A percentile compares a stretch with the other conserved stretches of the same genome.
Evolutionary conservation across 1,139 yeast genomes (phyloP).

Genomic region (Blastobotrys malaysiensis): DNA sequence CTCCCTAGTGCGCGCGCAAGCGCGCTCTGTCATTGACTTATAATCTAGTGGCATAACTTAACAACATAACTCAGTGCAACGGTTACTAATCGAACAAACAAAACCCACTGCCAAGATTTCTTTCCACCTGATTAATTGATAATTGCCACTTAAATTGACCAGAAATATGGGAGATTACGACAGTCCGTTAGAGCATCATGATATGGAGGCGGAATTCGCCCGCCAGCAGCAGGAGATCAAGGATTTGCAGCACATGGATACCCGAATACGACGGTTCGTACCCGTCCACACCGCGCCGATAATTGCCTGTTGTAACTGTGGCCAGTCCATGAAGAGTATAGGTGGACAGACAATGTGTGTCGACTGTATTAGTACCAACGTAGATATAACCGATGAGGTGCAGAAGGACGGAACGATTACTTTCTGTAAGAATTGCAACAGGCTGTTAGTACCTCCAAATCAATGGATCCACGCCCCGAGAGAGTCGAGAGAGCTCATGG

Average conservation of each 20-base stretch:
- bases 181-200: neutral
- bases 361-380: slow-evolving; percentile 91
- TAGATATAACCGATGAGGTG: slow-evolving; percentile 91
- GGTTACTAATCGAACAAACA: neutral
- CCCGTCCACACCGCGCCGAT: slow-evolving; percentile 57
- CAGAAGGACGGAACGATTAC: slow-evolving; percentile 89
- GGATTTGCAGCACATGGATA: slow-evolving; percentile 5
- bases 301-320: slow-evolving; percentile 96
- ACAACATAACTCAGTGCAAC: too few relatives aligned
- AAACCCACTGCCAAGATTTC: neutral
- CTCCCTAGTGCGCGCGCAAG: too few relatives aligned
- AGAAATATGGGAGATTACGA: neutral
- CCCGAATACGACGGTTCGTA: slow-evolving; percentile 21
- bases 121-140: neutral
- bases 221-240: slow-evolving; percentile 1
- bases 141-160: neutral
- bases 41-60: too few relatives aligned
- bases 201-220: neutral
- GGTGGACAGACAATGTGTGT: slow-evolving; percentile 89
- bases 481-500: slow-evolving; percentile 87
- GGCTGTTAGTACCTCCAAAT: slow-evolving; percentile 86
- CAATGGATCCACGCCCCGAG: slow-evolving; percentile 91
- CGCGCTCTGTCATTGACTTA: too few relatives aligned
- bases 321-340: slow-evolving; percentile 92
- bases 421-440: slow-evolving; percentile 94